Evolutionary conservation across 2,329 filamentous ascomycete species (phyloP).

Genomic region (Diaporthe australafricana): DNA sequence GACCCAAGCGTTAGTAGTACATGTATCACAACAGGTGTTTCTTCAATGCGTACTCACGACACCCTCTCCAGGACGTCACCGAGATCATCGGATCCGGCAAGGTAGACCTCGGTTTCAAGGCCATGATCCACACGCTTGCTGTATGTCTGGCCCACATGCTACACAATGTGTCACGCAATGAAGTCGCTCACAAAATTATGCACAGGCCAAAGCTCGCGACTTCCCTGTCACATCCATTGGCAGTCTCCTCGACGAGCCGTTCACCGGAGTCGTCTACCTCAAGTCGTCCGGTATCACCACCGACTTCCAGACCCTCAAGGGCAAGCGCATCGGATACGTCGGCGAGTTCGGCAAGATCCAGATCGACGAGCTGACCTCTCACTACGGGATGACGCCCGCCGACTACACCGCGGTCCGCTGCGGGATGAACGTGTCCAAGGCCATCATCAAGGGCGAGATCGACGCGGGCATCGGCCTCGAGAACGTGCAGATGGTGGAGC

Average conservation of each 20-base stretch:
- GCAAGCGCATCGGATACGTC: conserved; percentile 83
- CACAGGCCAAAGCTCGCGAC: conserved; percentile 75
- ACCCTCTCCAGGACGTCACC: conserved; percentile 72
- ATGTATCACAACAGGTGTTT: background rate
- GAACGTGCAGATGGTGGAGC: conserved; percentile 86
- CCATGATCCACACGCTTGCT: conserved; percentile 85
- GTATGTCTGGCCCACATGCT: conserved; percentile 52
- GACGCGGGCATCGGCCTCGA: conserved; percentile 80
- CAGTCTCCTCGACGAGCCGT: conserved; percentile 82
- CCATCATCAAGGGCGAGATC: conserved; percentile 78
- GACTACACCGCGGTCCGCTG: conserved; percentile 84
- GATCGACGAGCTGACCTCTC: conserved; percentile 82
- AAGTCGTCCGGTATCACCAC: conserved; percentile 79
- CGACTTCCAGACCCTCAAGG: conserved; percentile 80
- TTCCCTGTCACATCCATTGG: conserved; percentile 81
- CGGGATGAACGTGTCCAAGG: conserved; percentile 84
- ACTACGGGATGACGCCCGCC: conserved; percentile 78
- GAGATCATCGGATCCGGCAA: conserved; percentile 83
- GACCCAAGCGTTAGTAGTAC: conserved; percentile 73
- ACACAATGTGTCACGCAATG: background rate
- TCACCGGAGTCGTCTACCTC: conserved; percentile 83
- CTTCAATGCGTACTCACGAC: background rate
- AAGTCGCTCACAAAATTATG: background rate
- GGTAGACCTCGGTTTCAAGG: conserved; percentile 83
- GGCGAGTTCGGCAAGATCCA: conserved; percentile 87